Evolutionary conservation across 2,329 filamentous ascomycete species (phyloP).

Genomic region (Calonectria multiphialidica): DNA sequence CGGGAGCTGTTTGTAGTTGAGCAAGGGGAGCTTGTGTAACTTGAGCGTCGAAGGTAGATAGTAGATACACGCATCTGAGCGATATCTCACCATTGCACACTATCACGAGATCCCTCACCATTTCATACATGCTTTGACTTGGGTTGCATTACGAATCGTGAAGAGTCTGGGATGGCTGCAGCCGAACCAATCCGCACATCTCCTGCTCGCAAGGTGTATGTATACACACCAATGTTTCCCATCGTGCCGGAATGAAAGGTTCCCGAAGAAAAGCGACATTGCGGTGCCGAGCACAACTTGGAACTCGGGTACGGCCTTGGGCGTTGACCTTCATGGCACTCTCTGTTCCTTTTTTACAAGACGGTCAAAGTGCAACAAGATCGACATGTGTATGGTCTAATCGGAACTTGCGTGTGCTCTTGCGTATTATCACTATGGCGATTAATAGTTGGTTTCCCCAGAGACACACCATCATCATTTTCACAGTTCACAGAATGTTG

Average conservation of each 20-base stretch:
- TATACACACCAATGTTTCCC: neutral
- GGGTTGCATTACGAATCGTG: neutral
- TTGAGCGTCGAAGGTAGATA: too few relatives aligned
- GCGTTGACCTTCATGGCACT: neutral
- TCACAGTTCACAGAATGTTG: neutral
- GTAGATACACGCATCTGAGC: too few relatives aligned
- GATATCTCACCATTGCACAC: too few relatives aligned
- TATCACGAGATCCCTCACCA: neutral
- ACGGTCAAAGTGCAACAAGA: neutral
- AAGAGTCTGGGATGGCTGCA: neutral
- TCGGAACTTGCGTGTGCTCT: neutral
- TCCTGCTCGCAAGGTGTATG: neutral
- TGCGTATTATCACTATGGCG: neutral
- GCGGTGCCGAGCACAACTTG: neutral
- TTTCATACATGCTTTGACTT: neutral
- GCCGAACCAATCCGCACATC: neutral
- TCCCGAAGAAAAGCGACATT: neutral
- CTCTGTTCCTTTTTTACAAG: neutral
- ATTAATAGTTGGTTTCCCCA: neutral
- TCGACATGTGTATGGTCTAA: neutral
- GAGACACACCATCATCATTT: neutral
- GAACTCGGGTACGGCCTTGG: neutral
- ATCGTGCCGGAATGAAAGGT: neutral
- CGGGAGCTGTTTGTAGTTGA: neutral
- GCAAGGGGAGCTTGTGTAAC: neutral